Evolutionary conservation across 1,284 basidiomycete species (phyloP), one percentile per base, ranked within the genome.

Genomic region (Cutaneotrichosporon daszewskae): DNA sequence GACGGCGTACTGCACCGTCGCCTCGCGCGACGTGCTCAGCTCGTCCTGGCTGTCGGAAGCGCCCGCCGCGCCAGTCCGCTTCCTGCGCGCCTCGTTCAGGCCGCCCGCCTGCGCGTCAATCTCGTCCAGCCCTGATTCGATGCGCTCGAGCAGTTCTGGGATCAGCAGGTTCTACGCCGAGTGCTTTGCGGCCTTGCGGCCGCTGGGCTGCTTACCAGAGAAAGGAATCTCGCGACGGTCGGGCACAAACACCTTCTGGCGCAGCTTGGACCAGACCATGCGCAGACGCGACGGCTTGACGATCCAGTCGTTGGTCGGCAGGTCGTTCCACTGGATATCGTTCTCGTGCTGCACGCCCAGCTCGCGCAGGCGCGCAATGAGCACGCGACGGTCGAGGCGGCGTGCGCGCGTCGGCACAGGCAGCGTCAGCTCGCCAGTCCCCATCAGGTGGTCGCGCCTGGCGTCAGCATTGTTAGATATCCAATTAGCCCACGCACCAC

Each of bases 401-500:
- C 32, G 32, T 12, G 27, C 32, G 18, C 37, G 38, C 17, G 29
- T 16, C 8, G 35, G 41, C 18, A 10, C 23, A 9, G 29, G 23
- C 4, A 28, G 19, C 5, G 16, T 22, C 13, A 32, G 41, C 31
- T 38, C 22, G 20, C 31, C 36, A 18, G 34, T 35, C 16, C 45
- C 40, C 14, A 38, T 42, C 19, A 43, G 39, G 27, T 34, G 26
- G 32, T 40, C 46, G 22, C 39, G 45, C 43, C 43, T 45, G 20
- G 10, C 4, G 9, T 37, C 16, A 26, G 17, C 17, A n/a, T 18
- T 2, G 17, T 18, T 4, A 3, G 4, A 20, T 12, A 1, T 5
- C 18, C 33, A 19, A n/a, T 6, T n/a, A 10, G 10, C 3, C 4
- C 22, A 31, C 43, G 19, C 32, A 42, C 61, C 61, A 64, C 44